Evolutionary conservation across 202 grass and related monocot genomes (phyloP), one percentile per base, ranked within the genome.

Genomic region (Tripidium arundinaceum): DNA sequence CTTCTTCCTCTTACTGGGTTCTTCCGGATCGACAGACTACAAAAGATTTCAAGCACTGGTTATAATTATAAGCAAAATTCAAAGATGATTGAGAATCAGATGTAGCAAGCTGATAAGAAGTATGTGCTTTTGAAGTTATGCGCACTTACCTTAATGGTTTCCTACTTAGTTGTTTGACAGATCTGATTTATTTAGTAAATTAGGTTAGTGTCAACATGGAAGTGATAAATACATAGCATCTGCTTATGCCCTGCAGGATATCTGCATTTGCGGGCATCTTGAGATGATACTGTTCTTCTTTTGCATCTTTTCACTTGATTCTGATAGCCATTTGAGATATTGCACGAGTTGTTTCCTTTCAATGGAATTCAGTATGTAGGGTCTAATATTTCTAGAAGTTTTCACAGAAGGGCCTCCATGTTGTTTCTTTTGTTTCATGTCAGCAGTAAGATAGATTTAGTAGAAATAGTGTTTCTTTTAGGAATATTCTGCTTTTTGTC

Each of bases 351-450:
- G 28, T 29, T 74, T 57, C 11, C 21, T 87, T 72, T 7, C 6
- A 40, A 24, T 4, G 0, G 1, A 82, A 59, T 5, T 59, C 4
- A 39, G 7, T 18, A 18, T 59, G 26, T 39, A 3, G 19, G 7
- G 11, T 37, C 37, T 71, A 22, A 65, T 19, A 22, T 64, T 57
- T 34, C 6, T 71, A 47, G 0, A 11, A 22, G 13, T 10, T 65
- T 65, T 11, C 18, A 5, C 12, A 25, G 22, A 75, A 68, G 50
- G 11, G 21, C 41, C 31, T 40, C 75, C 15, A 15, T 16, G 28
- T 70, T 55, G n/a, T 55, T 64, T 77, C 3, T 55, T 41, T 26
- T 71, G 71, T 82, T 42, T 16, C 42, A 81, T 42, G 26, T 8
- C 33, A 54, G 9, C 15, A 62, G 43, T 74, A 60, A 33, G 31